Evolutionary conservation across 495 filamentous ascomycete genomes (phyloP).

Genomic region (Aspergillus carlsbadensis): DNA sequence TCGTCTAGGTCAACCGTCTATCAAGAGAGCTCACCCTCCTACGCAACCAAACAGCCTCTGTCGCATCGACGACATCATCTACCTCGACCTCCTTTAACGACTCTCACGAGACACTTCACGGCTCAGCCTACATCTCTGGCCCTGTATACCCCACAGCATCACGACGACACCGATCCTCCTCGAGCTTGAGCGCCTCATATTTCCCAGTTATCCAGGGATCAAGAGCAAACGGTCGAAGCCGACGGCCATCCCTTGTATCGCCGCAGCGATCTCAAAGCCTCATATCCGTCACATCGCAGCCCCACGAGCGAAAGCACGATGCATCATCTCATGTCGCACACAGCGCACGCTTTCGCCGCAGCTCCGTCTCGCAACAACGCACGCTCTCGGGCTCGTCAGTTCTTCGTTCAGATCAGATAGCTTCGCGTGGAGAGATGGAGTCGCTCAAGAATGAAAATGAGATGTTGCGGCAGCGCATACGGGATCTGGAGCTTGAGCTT

Average conservation of each 20-base stretch:
- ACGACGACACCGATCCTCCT: conserved; percentile 64
- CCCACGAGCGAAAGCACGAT: conserved; percentile 21
- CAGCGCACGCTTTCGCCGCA: conserved; percentile 30
- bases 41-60: conserved; percentile 77
- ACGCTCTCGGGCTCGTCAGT: conserved; percentile 19
- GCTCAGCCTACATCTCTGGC: conserved; percentile 48
- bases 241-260: conserved; percentile 44
- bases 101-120: conserved; percentile 41
- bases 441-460: conserved; percentile 79
- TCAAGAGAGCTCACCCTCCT: conserved; percentile 81
- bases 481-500: conserved; percentile 74
- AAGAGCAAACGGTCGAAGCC: conserved; percentile 39
- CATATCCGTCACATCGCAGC: conserved; percentile 30
- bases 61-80: conserved; percentile 77
- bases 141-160: conserved; percentile 55
- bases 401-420: conserved; percentile 66
- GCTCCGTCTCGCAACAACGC: conserved; percentile 31
- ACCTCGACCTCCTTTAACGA: conserved; percentile 62
- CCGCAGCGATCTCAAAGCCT: conserved; percentile 42
- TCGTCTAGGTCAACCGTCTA: conserved; percentile 77
- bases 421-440: conserved; percentile 68
- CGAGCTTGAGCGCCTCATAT: conserved; percentile 55
- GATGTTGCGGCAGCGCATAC: conserved; percentile 65
- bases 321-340: conserved; percentile 25
- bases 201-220: conserved; percentile 45